Base-by-base conservation (phyloP, 2,329 filamentous ascomycete genomes). In the Fusarium odoratissimum region DNA sequence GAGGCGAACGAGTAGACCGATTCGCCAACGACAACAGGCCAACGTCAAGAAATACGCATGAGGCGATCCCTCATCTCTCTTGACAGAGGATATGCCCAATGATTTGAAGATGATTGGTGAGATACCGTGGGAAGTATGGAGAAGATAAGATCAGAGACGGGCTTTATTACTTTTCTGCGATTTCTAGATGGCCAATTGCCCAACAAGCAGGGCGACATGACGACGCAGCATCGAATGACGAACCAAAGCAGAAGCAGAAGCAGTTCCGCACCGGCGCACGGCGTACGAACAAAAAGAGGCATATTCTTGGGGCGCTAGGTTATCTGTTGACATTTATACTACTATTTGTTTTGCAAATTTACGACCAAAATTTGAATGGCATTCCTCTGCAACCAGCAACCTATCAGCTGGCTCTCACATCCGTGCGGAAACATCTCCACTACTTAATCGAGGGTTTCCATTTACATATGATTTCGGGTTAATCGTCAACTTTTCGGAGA, bases 211-310 rank as follows among this genome's bases (percentile, higher is more conserved):
- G 73, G 72, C 77, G 67, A 77, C 73, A 77, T 76, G 72, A 78
- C 74, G 74, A 81, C 75, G 77, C 76, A 79, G 76, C 79, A 79
- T 80, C 74, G 71, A 76, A 77, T 74, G 72, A 80, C 76, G 75
- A 80, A 79, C 73, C 68, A 78, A 75, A 78, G 72, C 71, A 77
- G 74, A 77, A 72, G 73, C 74, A 78, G 75, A 77, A 72, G 74
- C 74, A 78, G 76, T 77, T 78, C 77, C 79, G 77, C 76, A 81
- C 74, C 77, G 81, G 81, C 81, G 81, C 81, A 82, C 79, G 81
- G 81, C 80, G 81, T 79, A 82, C 76, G 76, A 77, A 80, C 76
- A 77, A 81, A 80, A 79, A 78, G 73, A 80, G 78, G 79, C 77
- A 81, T 81, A 75, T 79, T 78, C 74, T 72, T 76, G 79, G 79